Evolutionary conservation across 768 basidiomycete species (phyloP), one percentile per base, ranked within the genome.

Genomic region (Trametopsis cervina): DNA sequence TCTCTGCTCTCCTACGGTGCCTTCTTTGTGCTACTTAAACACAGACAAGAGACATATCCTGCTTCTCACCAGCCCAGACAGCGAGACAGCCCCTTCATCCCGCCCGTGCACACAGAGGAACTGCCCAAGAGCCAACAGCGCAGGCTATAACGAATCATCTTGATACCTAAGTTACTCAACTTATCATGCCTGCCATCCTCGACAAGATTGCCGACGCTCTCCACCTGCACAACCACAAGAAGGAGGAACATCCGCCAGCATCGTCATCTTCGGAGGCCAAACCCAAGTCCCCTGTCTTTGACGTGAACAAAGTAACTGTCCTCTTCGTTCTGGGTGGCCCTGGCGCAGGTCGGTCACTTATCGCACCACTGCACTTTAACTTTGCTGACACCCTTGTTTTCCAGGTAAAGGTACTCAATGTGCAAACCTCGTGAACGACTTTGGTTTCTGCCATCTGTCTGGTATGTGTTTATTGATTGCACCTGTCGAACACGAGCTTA

Each of bases 321-420:
- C 74, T 98, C 60, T 99, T 89, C 60, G 94, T 98, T 21, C 83
- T 99, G 12, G 96, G 96, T 29, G 96, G 96, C 0, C 96, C 96
- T 17, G 96, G 96, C 43, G 93, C 93, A 58, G 94, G 94, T 85
- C 53, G 55, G 64, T 43, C 17, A n/a, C n/a, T n/a, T n/a, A n/a
- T n/a, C n/a, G n/a, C n/a, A n/a, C n/a, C 7, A 22, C 6, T 25
- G 58, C 45, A 24, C 36, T 25, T 18, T 2, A 18, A 17, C 35
- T 18, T 6, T 20, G 9, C 17, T 13, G 7, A n/a, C 37, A 6
- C n/a, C 9, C 21, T 11, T 4, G 20, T 4, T n/a, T n/a, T n/a
- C 7, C 54, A 94, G 94, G 94, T 50, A 98, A 98, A 65, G 96
- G 96, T 39, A 98, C 96, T 0, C 96, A 98, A 65, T 97, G 93